Conservation (phyloP, 2,329 filamentous ascomycete genomes). For the Byssochlamys sp. region DNA sequence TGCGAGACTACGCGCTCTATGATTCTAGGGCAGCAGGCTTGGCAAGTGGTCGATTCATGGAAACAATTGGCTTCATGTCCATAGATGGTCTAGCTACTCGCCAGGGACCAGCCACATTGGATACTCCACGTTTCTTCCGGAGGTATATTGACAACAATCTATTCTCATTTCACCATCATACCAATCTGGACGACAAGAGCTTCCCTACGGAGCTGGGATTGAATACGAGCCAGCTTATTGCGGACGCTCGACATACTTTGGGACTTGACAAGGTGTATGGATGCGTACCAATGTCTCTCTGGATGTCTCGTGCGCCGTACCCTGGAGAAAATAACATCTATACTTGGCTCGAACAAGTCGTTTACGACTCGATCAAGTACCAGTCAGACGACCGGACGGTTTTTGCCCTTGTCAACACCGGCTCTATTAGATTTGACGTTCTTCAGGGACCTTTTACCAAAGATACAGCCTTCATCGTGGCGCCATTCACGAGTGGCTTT, state of each 20-base stretch:
- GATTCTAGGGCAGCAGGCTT: conserved; percentile 69
- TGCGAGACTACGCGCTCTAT: conserved; percentile 71
- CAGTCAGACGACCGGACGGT: conserved; percentile 47
- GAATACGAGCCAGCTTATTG: conserved; percentile 62
- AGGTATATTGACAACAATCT: conserved; percentile 93
- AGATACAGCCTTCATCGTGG: conserved; percentile 76
- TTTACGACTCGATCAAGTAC: conserved; percentile 58
- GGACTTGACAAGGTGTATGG: conserved; percentile 65
- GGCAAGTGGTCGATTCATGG: conserved; percentile 83
- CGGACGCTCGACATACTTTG: conserved; percentile 58
- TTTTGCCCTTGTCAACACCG: conserved; percentile 75
- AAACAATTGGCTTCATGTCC: conserved; percentile 90
- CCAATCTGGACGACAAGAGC: conserved; percentile 56
- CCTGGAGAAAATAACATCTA: conserved; percentile 67
- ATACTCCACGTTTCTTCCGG: conserved; percentile 54
- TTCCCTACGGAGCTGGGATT: conserved; percentile 69
- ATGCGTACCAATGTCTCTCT: conserved; percentile 72
- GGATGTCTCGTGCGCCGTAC: conserved; percentile 71
- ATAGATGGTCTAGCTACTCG: conserved; percentile 54
- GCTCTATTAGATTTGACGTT: conserved; percentile 87
- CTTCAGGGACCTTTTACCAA: conserved; percentile 84
- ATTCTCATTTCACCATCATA: conserved; percentile 72
- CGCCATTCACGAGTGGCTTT: conserved; percentile 75
- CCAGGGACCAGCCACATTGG: conserved; percentile 15
- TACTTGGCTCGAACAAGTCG: conserved; percentile 66